Evolutionary conservation across 2,329 filamentous ascomycete genomes (phyloP).

Genomic region (Hypoxylon sp.): DNA sequence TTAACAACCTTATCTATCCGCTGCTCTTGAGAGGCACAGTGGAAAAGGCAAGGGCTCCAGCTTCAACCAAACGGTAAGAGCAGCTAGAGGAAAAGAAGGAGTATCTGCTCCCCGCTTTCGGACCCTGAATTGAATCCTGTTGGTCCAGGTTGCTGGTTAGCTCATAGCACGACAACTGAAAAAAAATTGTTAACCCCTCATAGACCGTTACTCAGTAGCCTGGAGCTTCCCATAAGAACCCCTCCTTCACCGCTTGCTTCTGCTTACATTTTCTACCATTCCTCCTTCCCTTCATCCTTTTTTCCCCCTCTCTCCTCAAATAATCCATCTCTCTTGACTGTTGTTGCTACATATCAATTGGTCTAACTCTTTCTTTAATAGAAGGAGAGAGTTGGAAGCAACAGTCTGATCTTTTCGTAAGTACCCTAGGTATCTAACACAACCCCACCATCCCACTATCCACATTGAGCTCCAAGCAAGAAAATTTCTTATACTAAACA

Average conservation of each 20-base stretch:
- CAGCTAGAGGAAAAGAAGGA: constrained; percentile 24
- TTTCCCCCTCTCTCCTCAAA: constrained; percentile 37
- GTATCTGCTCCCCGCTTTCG: constrained; percentile 46
- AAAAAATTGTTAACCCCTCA: constrained; percentile 47
- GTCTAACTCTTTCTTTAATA: constrained; percentile 29
- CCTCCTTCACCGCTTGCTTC: constrained; percentile 40
- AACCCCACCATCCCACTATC: constrained; percentile 4
- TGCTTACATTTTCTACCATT: constrained; percentile 31
- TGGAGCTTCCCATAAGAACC: constrained; percentile 40
- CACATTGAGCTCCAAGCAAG: not conserved
- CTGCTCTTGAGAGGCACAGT: constrained; percentile 24
- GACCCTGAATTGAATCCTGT: constrained; percentile 42
- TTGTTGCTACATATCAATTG: constrained; percentile 44
- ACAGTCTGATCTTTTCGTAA: constrained; percentile 50
- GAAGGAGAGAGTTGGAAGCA: constrained; percentile 47
- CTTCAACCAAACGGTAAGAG: constrained; percentile 18
- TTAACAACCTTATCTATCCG: constrained; percentile 25
- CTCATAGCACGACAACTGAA: constrained; percentile 42
- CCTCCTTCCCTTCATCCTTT: constrained; percentile 20
- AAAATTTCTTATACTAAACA: constrained; percentile 34
- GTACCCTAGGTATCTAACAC: constrained; percentile 21
- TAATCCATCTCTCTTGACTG: constrained; percentile 28
- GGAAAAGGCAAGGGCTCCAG: constrained; percentile 20
- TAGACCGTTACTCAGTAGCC: constrained; percentile 15
- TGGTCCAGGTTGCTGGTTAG: constrained; percentile 30